These are phyloP conservation scores for Fraxinus pennsylvanica DNA, from an alignment of 257 asterid species.

Conservation along the genomic window DNA sequence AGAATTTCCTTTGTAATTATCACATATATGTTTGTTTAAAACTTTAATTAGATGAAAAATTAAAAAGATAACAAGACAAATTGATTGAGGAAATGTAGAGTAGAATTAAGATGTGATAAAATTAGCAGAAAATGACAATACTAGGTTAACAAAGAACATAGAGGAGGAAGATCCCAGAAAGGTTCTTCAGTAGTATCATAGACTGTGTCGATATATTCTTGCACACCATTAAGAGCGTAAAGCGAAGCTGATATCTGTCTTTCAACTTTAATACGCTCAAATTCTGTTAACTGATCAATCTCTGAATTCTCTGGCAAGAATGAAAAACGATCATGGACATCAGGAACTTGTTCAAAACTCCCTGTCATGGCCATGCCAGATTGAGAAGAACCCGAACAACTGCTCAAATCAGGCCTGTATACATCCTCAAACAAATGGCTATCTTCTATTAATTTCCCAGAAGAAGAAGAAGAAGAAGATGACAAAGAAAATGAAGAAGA, in stretches of 20 bases:
- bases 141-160: constrained; percentile 41
- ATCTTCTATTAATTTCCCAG: constrained; percentile 2
- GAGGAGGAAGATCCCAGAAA: constrained; percentile 75
- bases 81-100: neutral
- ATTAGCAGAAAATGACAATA: neutral
- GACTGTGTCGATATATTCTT: constrained; percentile 63
- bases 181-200: constrained; percentile 50
- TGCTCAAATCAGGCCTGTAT: constrained; percentile 62
- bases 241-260: constrained; percentile 83
- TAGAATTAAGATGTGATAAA: neutral
- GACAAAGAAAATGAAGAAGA: constrained; percentile 12
- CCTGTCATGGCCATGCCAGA: constrained; percentile 20
- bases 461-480: neutral
- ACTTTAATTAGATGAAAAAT: neutral
- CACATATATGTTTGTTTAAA: neutral
- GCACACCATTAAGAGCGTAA: constrained; percentile 67
- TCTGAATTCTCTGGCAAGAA: constrained; percentile 33
- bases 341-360: constrained; percentile 24
- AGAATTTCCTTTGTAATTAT: neutral
- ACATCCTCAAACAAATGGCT: constrained; percentile 35
- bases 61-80: neutral
- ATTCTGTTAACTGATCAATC: constrained; percentile 41
- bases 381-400: constrained; percentile 27
- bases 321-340: constrained; percentile 20
- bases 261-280: constrained; percentile 63